phyloP scores from a whole-genome alignment of 2,329 filamentous ascomycete genomes.

The Aspergillus arachidicola region DNA sequence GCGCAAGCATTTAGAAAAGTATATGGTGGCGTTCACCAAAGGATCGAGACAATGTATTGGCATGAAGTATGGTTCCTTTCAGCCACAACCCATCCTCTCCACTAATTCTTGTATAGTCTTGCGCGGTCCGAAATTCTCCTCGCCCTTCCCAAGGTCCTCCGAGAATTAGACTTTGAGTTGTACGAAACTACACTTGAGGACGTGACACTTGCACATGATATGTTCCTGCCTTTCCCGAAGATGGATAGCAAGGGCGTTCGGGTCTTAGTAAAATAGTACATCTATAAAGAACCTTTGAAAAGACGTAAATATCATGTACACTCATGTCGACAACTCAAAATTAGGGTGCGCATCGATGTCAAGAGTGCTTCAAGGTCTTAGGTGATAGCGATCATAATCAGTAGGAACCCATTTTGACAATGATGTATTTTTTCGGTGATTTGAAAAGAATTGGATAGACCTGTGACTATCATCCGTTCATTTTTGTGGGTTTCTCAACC shows the following conservation, averaged over 20 bases:
- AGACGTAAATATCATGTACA: not conserved
- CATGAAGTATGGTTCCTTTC: constrained; percentile 37
- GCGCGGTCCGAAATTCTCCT: constrained; percentile 38
- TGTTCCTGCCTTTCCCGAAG: constrained; percentile 23
- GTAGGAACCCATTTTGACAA: no score
- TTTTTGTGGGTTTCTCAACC: not conserved
- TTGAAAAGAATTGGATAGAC: not conserved
- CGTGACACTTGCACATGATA: constrained; percentile 30
- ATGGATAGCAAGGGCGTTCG: constrained; percentile 24
- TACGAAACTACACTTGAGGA: constrained; percentile 36
- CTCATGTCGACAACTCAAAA: not conserved
- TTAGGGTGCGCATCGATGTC: not conserved
- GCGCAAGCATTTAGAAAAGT: constrained; percentile 38
- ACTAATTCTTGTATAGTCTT: constrained; percentile 24
- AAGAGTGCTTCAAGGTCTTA: no score
- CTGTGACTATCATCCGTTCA: fast-evolving
- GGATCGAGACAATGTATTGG: constrained; percentile 53
- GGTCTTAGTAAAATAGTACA: constrained; percentile 13
- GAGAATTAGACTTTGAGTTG: constrained; percentile 33
- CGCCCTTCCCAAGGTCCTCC: constrained; percentile 30
- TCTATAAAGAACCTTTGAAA: no score
- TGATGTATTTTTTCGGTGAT: no score
- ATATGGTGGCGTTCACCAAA: constrained; percentile 43
- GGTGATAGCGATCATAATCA: no score
- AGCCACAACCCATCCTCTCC: not conserved